Conservation (phyloP, 73 alveolate genomes). For the Stentor coeruleus region DNA sequence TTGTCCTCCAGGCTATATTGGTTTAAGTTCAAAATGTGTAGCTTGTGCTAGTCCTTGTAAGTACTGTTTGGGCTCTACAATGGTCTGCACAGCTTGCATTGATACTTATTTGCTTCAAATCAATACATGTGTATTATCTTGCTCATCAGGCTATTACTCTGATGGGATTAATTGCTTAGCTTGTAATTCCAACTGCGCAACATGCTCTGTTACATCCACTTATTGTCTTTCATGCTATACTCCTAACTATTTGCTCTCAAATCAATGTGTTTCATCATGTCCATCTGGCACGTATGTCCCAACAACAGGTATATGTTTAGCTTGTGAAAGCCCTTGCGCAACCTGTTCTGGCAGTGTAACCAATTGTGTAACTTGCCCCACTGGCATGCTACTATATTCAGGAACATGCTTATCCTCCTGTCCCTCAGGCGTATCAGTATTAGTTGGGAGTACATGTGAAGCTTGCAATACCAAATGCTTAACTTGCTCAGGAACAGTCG, state of each 20-base stretch:
- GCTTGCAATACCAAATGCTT: conserved; percentile 2
- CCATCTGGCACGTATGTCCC: conserved; percentile 9
- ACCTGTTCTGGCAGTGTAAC: conserved; percentile 8
- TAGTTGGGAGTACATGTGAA: background rate
- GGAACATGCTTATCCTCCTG: background rate
- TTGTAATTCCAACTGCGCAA: background rate
- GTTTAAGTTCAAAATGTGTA: background rate
- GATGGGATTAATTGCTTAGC: background rate
- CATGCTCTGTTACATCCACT: conserved; percentile 14
- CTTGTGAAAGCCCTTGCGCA: background rate
- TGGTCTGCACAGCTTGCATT: background rate
- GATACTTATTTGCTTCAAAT: background rate
- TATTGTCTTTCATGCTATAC: background rate
- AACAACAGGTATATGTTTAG: background rate
- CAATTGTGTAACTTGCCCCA: background rate
- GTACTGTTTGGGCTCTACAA: background rate
- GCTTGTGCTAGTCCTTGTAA: conserved; percentile 3
- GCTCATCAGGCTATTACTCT: background rate
- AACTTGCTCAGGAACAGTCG: background rate
- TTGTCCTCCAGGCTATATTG: background rate
- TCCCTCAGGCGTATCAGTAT: background rate
- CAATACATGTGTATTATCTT: background rate
- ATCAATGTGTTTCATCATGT: background rate
- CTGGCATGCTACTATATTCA: background rate
- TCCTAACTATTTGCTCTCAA: background rate